Base-by-base conservation (phyloP, 768 basidiomycete species). In the Leccinum arenicola region DNA sequence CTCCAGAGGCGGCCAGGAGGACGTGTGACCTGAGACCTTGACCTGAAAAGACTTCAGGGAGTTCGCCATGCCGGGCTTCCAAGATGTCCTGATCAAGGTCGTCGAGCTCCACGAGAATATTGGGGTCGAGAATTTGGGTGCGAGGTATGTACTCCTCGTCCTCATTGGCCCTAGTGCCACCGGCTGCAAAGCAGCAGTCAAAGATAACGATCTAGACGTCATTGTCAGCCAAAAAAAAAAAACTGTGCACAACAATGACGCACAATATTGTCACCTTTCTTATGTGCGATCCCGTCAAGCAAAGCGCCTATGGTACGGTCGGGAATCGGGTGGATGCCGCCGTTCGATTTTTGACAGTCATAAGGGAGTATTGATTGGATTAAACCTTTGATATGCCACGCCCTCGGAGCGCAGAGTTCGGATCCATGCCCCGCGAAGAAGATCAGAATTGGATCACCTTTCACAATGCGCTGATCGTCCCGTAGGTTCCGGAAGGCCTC, bases 371-470 rank as follows among this genome's bases (percentile, higher is more conserved):
- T 12, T 55, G 65, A 33, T 64, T 73, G 45, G 58, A 63, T 19
- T 68, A 70, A 45, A 57, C 61, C 66, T 64, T 71, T 66, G 2
- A 50, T 19, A 35, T 15, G 36, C 52, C 73, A 73, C 5, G 21
- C 50, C 4, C 3, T n/a, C 0, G 80, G 80, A 51, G 71, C 71
- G 2, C 62, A 36, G 7, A 67, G 61, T 27, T 75, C 65, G 5
- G 73, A 68, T 25, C 80, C 80, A 51, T 81, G 80, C 10, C 79
- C 80, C 11, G 80, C 74, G 52, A 72, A 82, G 60, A 75, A 81
- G 36, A 81, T 75, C 36, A 80, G 51, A 29, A 80, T 76, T 4
- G 74, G 70, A 49, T 73, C 71, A 3, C 71, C 66, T 19, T 70
- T 53, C 0, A 55, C 47, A 27, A 73, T 69, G 17, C 69, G 64